Conservation (phyloP, 768 basidiomycete genomes). For the Rhizopogon vinicolor region DNA sequence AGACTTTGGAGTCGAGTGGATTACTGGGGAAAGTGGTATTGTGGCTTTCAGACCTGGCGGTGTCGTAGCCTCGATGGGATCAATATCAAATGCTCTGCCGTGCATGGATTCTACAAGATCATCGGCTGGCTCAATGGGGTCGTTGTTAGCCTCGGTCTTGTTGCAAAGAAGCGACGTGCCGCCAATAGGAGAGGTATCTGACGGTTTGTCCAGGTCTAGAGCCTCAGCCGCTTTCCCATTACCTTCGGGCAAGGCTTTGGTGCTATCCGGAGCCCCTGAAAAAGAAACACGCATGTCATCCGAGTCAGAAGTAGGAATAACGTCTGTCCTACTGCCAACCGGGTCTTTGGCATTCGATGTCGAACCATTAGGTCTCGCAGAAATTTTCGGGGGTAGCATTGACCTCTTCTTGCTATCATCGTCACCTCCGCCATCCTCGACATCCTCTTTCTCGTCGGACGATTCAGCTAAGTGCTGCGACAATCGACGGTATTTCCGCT, state of each 20-base stretch:
- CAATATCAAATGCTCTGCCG: slow-evolving; percentile 11
- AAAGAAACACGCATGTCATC: not conserved
- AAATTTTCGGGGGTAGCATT: not conserved
- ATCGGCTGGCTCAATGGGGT: slow-evolving; percentile 44
- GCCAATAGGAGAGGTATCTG: not conserved
- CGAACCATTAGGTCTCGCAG: not conserved
- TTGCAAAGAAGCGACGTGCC: not conserved
- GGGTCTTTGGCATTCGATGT: not conserved
- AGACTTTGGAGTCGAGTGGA: slow-evolving; percentile 22
- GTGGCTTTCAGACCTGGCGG: slow-evolving; percentile 2
- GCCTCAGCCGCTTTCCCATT: not conserved
- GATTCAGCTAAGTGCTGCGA: slow-evolving; percentile 27
- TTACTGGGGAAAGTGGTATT: not conserved
- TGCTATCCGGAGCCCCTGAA: not conserved
- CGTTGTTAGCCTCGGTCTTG: slow-evolving; percentile 10
- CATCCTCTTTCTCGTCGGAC: slow-evolving; percentile 28
- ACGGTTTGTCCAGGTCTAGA: not conserved
- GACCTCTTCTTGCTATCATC: not conserved
- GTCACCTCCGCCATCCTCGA: slow-evolving; percentile 24
- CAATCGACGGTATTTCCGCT: slow-evolving; percentile 27
- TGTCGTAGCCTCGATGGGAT: slow-evolving; percentile 25
- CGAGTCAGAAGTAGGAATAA: not conserved
- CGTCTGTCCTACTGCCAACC: not conserved
- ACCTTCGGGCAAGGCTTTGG: not conserved
- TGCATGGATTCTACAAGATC: slow-evolving; percentile 18